Conservation (phyloP, 495 filamentous ascomycete species). For the Bombardia bombarda region DNA sequence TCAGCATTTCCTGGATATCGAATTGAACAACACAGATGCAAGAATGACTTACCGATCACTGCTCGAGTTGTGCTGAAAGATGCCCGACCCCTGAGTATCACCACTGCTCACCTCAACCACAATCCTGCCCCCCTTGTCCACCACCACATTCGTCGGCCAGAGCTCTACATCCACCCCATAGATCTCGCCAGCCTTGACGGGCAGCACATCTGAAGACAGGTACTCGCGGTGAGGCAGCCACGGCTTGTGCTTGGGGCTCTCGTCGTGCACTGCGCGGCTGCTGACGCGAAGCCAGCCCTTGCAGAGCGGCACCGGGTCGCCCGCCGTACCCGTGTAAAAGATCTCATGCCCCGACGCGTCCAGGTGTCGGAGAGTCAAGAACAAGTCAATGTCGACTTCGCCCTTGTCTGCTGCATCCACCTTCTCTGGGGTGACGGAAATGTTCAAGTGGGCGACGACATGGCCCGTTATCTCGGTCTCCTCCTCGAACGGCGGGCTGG, state of each 20-base stretch:
- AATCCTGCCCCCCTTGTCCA: constrained; percentile 43
- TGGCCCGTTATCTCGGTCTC: constrained; percentile 64
- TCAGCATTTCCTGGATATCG: constrained; percentile 1
- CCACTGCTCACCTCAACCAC: constrained; percentile 51
- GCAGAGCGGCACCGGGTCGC: constrained; percentile 38
- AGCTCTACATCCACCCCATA: constrained; percentile 60
- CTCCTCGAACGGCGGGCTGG: constrained; percentile 41
- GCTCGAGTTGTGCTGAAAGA: constrained; percentile 47
- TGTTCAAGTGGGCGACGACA: constrained; percentile 51
- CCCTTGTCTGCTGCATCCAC: constrained; percentile 6
- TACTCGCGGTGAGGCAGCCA: constrained; percentile 57
- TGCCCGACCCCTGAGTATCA: constrained; percentile 54
- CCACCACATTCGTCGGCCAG: constrained; percentile 62
- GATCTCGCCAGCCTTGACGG: constrained; percentile 46
- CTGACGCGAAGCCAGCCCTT: constrained; percentile 53
- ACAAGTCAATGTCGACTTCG: constrained; percentile 54
- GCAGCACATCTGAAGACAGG: constrained; percentile 45
- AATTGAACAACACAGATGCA: neutral
- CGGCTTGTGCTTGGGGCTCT: constrained; percentile 35
- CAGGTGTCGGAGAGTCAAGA: constrained; percentile 55
- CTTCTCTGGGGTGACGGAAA: constrained; percentile 40
- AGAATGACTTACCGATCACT: constrained; percentile 18
- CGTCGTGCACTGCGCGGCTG: constrained; percentile 42
- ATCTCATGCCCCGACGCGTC: constrained; percentile 48
- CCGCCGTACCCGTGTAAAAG: constrained; percentile 53